Base-by-base conservation (phyloP, 768 basidiomycete genomes). In the Peribolospora baueri region DNA sequence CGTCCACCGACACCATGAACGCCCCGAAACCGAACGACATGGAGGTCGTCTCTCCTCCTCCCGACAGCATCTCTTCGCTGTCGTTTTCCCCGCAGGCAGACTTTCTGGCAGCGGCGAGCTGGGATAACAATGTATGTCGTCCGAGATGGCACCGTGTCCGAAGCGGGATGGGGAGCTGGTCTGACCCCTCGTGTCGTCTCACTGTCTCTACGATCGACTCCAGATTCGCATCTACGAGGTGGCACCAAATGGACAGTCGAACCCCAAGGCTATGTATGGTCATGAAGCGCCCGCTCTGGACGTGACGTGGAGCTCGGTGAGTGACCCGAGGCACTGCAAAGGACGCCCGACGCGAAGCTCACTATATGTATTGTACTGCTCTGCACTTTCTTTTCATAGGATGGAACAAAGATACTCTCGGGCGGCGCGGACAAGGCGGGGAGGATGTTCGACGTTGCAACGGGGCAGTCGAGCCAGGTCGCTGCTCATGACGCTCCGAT, bases 191-290 rank as follows among this genome's bases (percentile, higher is more conserved):
- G 14, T 11, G 7, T 10, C 14, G 50, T 38, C 10, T 51, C 7
- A 36, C 7, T 37, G 41, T 6, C 50, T 10, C 50, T 11, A 9
- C 7, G 40, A 36, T 10, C n/a, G n/a, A 10, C 11, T 8, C 11
- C 25, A 90, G 84, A 87, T 93, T 39, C 78, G 88, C 50, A 74
- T 95, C 48, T 97, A 97, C 68, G 85, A 91, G 70, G 80, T 95
- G 54, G 79, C 79, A 40, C 71, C 77, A 38, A 74, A 73, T 25
- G 70, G 70, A 9, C 83, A 84, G 25, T 81, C 83, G 2, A 79
- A 84, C 66, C 83, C 84, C 13, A 87, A 86, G 68, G 87, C 87
- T 0, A 80, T 84, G 76, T 91, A 87, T 65, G 70, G 70, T 42
- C 91, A 97, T 63, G 84, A 88, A 65, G 88, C 78, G 0, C 91